Evolutionary conservation across 495 filamentous ascomycete genomes (phyloP).

Genomic region (Penicillium riverlandense): DNA sequence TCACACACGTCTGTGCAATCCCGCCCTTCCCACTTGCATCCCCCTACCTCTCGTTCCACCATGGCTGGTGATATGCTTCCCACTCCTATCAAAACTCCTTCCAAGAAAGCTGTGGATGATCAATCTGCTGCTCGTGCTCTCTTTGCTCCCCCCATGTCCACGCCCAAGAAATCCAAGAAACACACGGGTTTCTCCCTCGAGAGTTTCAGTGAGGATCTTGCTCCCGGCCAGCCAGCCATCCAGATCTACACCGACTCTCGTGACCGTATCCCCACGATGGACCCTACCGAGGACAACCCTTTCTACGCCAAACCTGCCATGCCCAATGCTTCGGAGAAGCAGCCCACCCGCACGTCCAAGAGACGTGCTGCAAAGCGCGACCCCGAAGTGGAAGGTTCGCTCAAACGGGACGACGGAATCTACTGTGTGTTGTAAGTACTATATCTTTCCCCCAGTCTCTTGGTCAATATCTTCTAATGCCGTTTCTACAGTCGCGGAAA

Average conservation of each 20-base stretch:
- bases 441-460: background rate
- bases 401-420: conserved; percentile 68
- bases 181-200: conserved; percentile 61
- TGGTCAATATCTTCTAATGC: conserved; percentile 15
- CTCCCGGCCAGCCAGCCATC: conserved; percentile 40
- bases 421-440: conserved; percentile 78
- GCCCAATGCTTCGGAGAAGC: conserved; percentile 13
- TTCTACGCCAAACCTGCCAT: conserved; percentile 52
- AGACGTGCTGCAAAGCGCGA: background rate
- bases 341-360: conserved; percentile 45
- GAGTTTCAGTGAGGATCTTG: conserved; percentile 52
- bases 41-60: conserved; percentile 14
- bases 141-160: conserved; percentile 49
- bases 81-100: conserved; percentile 80
- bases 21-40: background rate
- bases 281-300: conserved; percentile 61
- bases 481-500: conserved; percentile 67
- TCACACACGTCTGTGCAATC: conserved; percentile 1
- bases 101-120: conserved; percentile 49
- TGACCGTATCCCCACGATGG: conserved; percentile 71
- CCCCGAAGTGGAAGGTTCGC: conserved; percentile 26
- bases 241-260: conserved; percentile 85
- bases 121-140: conserved; percentile 68
- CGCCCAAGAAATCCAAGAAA: conserved; percentile 45
- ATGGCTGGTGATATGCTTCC: conserved; percentile 43